A percentile compares a stretch with the other conserved stretches of the same genome.
These are phyloP conservation scores for Ottelia alismoides DNA, from an alignment of 106 monocot genomes.

Conservation along the genomic window DNA sequence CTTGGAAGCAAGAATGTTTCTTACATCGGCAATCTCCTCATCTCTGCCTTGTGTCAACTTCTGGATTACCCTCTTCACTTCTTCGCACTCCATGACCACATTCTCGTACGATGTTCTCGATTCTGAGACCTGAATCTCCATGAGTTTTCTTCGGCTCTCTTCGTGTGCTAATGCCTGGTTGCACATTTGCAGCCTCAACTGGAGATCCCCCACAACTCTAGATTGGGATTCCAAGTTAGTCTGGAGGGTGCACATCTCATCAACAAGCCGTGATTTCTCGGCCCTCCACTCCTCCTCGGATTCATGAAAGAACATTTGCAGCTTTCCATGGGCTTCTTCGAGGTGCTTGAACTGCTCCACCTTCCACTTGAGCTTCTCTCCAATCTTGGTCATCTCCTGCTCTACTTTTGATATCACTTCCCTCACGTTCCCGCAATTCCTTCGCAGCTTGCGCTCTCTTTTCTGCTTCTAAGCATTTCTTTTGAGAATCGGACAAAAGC, in stretches of 20 bases:
- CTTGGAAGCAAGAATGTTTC: slow-evolving; percentile 53
- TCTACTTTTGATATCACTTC: slow-evolving; percentile 40
- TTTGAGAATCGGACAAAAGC: slow-evolving; percentile 32
- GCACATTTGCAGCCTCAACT: slow-evolving; percentile 41
- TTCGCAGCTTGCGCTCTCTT: slow-evolving; percentile 22
- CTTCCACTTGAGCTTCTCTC: slow-evolving; percentile 79
- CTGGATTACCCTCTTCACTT: slow-evolving; percentile 28
- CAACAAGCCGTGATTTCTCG: slow-evolving; percentile 47
- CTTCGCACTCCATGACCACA: slow-evolving; percentile 55
- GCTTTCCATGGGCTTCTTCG: slow-evolving; percentile 63
- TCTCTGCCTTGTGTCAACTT: slow-evolving; percentile 41
- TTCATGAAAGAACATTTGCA: slow-evolving; percentile 33
- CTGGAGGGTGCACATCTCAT: slow-evolving; percentile 42
- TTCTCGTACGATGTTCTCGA: slow-evolving; percentile 41
- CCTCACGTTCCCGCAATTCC: slow-evolving; percentile 42
- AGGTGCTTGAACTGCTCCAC: slow-evolving; percentile 82
- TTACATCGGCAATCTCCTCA: slow-evolving; percentile 58
- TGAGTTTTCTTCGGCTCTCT: slow-evolving; percentile 73
- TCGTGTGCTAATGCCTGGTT: slow-evolving; percentile 75
- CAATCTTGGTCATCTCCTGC: slow-evolving; percentile 35
- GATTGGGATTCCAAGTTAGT: slow-evolving; percentile 38
- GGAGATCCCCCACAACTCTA: slow-evolving; percentile 35
- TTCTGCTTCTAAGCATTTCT: slow-evolving; percentile 49
- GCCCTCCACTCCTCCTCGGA: slow-evolving; percentile 40
- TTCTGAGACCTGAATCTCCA: slow-evolving; percentile 64